Percentiles rank a stretch among this genome's conserved stretches.
These are phyloP conservation scores for Nelumbo lutea DNA, from an alignment of 164 flowering plant species.

Conservation along the genomic window DNA sequence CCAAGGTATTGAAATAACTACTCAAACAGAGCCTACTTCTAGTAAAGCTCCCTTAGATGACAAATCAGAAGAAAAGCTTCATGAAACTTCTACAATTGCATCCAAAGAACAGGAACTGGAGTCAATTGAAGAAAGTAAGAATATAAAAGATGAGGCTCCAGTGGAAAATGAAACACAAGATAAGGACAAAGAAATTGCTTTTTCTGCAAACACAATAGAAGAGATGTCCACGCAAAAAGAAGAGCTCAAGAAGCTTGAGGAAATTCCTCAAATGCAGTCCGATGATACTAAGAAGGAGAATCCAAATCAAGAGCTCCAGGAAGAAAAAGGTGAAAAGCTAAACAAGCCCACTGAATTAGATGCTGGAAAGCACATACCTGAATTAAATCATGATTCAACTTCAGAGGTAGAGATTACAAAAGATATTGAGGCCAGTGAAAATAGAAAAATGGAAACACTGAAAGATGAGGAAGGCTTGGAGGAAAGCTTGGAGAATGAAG, in stretches of 20 bases:
- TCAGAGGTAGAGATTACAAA: background rate
- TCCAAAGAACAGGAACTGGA: slow-evolving; percentile 7
- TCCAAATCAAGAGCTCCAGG: too few species aligned
- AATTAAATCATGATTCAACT: background rate
- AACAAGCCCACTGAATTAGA: background rate
- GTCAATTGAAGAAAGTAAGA: background rate
- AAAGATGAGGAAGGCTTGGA: background rate
- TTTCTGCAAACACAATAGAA: slow-evolving; percentile 4
- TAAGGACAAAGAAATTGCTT: slow-evolving; percentile 4
- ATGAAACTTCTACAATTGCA: slow-evolving; percentile 3
- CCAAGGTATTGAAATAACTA: slow-evolving; percentile 5
- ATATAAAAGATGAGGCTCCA: background rate
- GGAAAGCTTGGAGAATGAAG: slow-evolving; percentile 4
- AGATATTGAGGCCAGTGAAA: background rate
- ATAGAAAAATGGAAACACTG: background rate
- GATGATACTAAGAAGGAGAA: background rate
- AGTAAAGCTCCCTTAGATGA: background rate
- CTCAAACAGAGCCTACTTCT: background rate
- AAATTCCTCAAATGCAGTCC: background rate
- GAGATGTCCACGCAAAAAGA: slow-evolving; percentile 3
- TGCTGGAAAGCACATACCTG: background rate
- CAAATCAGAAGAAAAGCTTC: slow-evolving; percentile 7
- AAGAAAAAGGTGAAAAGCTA: background rate
- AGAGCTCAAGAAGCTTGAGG: slow-evolving; percentile 3
- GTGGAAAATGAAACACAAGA: background rate